Conservation (phyloP, 2,329 filamentous ascomycete species). For the Cladosporium sp. region DNA sequence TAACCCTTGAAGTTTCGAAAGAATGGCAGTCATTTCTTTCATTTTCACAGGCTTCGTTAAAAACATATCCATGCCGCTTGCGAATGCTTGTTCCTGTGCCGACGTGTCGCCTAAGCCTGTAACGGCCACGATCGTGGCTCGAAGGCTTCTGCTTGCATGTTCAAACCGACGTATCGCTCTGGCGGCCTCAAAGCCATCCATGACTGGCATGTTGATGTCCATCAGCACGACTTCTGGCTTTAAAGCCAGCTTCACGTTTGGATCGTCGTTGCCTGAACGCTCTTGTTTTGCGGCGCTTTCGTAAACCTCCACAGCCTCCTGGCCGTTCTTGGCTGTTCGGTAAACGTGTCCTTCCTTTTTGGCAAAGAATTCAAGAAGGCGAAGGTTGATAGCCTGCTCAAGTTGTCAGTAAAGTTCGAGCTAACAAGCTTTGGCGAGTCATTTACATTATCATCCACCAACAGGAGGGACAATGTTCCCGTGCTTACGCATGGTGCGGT, state of each 20-base stretch:
- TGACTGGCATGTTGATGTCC: constrained; percentile 41
- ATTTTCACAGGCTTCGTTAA: constrained; percentile 37
- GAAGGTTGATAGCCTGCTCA: constrained; percentile 34
- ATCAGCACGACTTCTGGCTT: constrained; percentile 48
- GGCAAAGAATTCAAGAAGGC: constrained; percentile 35
- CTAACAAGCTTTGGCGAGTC: neutral
- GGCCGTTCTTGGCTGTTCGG: constrained; percentile 48
- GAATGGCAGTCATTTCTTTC: constrained; percentile 37
- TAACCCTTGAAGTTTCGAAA: neutral
- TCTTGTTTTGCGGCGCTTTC: constrained; percentile 26
- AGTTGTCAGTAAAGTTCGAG: neutral
- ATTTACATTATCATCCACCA: constrained; percentile 38
- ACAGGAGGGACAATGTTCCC: constrained; percentile 28
- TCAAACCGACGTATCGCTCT: constrained; percentile 36
- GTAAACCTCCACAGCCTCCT: constrained; percentile 50
- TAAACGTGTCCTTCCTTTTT: constrained; percentile 41
- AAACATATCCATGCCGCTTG: constrained; percentile 34
- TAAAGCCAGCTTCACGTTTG: no score
- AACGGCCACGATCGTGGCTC: constrained; percentile 25
- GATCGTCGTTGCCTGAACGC: neutral
- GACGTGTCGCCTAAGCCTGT: constrained; percentile 25
- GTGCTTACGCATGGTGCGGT: neutral
- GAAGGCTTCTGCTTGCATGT: constrained; percentile 24
- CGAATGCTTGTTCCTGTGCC: constrained; percentile 31
- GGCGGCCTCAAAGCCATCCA: constrained; percentile 38